Percentiles rank a stretch among this genome's conserved stretches.
These are phyloP conservation scores for Cryphonectria carpinicola DNA, from an alignment of 2,329 filamentous ascomycete genomes.

Conservation along the genomic window DNA sequence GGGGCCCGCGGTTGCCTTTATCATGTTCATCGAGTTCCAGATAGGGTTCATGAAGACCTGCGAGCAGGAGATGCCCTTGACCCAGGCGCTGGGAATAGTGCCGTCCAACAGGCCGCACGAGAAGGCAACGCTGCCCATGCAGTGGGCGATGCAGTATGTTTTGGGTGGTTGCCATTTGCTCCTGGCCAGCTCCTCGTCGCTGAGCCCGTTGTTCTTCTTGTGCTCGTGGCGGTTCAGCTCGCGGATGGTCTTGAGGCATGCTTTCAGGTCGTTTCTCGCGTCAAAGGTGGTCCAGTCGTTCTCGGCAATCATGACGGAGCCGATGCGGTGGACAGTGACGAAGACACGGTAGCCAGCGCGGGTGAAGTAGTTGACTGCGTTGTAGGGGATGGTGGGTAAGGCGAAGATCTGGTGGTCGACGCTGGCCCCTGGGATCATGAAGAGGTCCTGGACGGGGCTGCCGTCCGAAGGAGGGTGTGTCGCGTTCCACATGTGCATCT, in stretches of 20 bases:
- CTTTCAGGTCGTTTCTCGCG: conserved; percentile 61
- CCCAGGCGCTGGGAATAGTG: conserved; percentile 59
- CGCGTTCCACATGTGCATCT: conserved; percentile 62
- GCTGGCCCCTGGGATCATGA: conserved; percentile 65
- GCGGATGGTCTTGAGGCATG: conserved; percentile 58
- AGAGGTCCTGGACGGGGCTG: conserved; percentile 51
- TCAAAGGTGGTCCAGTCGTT: conserved; percentile 63
- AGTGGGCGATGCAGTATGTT: conserved; percentile 64
- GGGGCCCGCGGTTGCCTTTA: conserved; percentile 56
- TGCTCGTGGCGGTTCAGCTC: conserved; percentile 37
- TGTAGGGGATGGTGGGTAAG: conserved; percentile 64
- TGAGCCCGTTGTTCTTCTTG: conserved; percentile 28
- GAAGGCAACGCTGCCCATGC: conserved; percentile 65
- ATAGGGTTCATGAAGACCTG: conserved; percentile 68
- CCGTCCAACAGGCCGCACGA: conserved; percentile 64
- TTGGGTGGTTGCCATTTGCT: conserved; percentile 34
- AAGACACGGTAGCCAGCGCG: conserved; percentile 64
- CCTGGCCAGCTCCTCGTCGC: background rate
- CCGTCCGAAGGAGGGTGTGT: conserved; percentile 39
- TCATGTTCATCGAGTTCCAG: conserved; percentile 59
- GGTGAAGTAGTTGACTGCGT: conserved; percentile 66
- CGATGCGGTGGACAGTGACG: conserved; percentile 61
- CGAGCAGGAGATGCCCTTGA: conserved; percentile 60
- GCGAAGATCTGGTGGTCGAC: conserved; percentile 68
- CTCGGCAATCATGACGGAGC: conserved; percentile 53